phyloP scores from a whole-genome alignment of 108 stramenopile genomes.

The Cyclotella sp. region DNA sequence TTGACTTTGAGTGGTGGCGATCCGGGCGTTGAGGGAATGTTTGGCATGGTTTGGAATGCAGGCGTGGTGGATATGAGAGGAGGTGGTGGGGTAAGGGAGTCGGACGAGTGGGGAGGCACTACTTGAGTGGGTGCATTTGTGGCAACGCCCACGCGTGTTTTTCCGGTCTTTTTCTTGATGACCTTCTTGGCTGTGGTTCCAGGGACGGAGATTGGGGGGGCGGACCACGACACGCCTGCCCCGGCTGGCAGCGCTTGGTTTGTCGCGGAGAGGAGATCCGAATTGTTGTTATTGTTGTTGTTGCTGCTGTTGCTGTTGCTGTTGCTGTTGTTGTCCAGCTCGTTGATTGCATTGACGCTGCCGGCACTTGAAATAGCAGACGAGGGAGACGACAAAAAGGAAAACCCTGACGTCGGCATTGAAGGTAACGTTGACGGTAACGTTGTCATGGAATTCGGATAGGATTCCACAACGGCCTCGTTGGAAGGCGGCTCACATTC shows the following conservation, averaged over 20 bases:
- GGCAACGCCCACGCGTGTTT: conserved; percentile 37
- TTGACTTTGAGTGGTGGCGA: conserved; percentile 32
- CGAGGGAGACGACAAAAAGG: no score
- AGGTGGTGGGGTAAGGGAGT: background rate
- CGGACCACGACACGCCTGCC: conserved; percentile 35
- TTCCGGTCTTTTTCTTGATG: conserved; percentile 44
- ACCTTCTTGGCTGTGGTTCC: conserved; percentile 17
- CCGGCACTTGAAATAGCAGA: no score
- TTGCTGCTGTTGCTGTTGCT: no score
- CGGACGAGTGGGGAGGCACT: background rate
- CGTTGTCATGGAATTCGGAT: no score
- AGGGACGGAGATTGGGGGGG: conserved; percentile 2
- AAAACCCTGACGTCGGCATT: no score
- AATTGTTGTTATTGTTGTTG: background rate
- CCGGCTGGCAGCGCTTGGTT: conserved; percentile 17
- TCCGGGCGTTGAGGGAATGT: background rate
- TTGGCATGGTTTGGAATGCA: background rate
- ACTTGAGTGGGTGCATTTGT: conserved; percentile 1
- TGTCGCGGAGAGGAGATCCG: conserved; percentile 25
- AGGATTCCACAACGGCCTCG: no score
- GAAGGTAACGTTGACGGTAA: no score
- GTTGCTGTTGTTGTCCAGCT: no score
- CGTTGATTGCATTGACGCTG: no score
- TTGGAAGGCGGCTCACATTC: no score
- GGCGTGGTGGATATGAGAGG: background rate